Base-by-base conservation (phyloP, 2,329 filamentous ascomycete species). In the Diaporthe sp. region DNA sequence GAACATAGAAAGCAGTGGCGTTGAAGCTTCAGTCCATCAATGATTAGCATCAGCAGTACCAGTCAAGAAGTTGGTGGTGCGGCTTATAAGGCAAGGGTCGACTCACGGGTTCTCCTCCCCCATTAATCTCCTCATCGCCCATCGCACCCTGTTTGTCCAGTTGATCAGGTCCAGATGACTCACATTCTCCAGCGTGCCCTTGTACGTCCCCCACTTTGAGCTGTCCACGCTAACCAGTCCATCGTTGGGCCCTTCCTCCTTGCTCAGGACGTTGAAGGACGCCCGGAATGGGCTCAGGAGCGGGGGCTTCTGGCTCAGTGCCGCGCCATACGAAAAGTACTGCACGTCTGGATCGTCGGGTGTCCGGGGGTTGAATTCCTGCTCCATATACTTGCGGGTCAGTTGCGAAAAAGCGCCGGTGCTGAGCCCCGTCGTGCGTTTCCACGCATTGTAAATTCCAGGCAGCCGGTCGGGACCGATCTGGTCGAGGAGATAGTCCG, bases 161-260 rank as follows among this genome's bases (percentile, higher is more conserved):
- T 93, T 93, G 77, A 93, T 93, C 70, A 93, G 81, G 78, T 92
- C 91, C 35, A 93, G 81, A 78, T 93, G 91, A 78, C 88, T 92
- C 9, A 92, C 90, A 1, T 85, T 87, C 6, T 91, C 81, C 73
- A 93, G 80, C 2, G 91, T 93, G 5, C 91, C 91, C 78, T 91
- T 89, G 80, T 93, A 93, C 13, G 84, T 85, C 9, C 91, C 91
- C 90, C 91, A 93, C 74, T 84, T 84, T 59, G 89, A 88, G 78
- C 91, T 92, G 68, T 85, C 82, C 15, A 93, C 90, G 79, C 90
- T 95, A 17, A 93, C 91, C n/a, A 93, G 83, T 1, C 91, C 91
- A 78, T 93, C 91, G 77, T 93, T 93, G 22, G 88, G 85, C 0
- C 91, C 91, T 78, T 93, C 91, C 0, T 79, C 78, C 50, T 83